These are phyloP conservation scores for Trapa bicornis DNA, from an alignment of 345 rosid species.

Conservation along the genomic window DNA sequence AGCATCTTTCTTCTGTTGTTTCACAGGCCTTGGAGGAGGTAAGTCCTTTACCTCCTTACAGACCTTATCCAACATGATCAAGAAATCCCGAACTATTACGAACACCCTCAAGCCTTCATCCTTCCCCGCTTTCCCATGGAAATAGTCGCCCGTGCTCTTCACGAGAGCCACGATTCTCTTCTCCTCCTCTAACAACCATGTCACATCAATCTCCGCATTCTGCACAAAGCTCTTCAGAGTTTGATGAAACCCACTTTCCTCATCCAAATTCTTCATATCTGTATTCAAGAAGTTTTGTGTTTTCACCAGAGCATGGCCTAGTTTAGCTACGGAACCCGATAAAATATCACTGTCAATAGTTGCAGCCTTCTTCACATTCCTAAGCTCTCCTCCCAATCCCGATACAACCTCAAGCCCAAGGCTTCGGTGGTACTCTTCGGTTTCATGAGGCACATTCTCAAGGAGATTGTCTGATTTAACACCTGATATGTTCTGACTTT, in stretches of 20 bases:
- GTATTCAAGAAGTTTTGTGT: constrained; percentile 52
- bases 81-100: constrained; percentile 61
- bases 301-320: constrained; percentile 44
- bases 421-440: constrained; percentile 50
- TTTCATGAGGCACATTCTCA: constrained; percentile 41
- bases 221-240: constrained; percentile 65
- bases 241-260: constrained; percentile 64
- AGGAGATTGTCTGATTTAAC: constrained; percentile 65
- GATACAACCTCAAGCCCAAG: constrained; percentile 87
- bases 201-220: constrained; percentile 56
- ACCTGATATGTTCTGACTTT: constrained; percentile 56
- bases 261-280: constrained; percentile 57
- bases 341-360: constrained; percentile 67
- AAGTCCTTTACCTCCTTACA: constrained; percentile 80
- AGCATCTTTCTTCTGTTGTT: constrained; percentile 36
- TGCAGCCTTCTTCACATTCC: constrained; percentile 83
- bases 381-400: constrained; percentile 60
- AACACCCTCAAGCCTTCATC: constrained; percentile 87
- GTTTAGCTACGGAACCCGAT: constrained; percentile 59
- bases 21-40: constrained; percentile 30
- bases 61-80: constrained; percentile 67
- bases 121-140: constrained; percentile 89
- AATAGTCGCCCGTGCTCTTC: constrained; percentile 88
- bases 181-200: constrained; percentile 62
- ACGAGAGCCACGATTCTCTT: constrained; percentile 75